Conservation (phyloP, 2,329 filamentous ascomycete species). For the Huntiella bhutanensis region DNA sequence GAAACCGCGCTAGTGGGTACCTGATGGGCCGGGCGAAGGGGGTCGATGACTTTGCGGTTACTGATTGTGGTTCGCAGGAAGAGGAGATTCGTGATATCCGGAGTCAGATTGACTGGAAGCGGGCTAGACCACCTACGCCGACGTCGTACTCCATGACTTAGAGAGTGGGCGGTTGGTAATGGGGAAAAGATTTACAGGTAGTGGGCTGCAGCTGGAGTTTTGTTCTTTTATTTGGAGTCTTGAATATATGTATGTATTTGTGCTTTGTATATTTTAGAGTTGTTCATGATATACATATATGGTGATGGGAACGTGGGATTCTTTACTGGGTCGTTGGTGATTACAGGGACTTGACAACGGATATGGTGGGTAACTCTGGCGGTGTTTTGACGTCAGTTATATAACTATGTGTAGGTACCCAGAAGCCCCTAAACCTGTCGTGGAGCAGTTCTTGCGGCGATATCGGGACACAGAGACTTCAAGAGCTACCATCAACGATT, state of each 20-base stretch:
- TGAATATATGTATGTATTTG: not conserved
- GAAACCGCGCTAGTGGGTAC: slow-evolving; percentile 6
- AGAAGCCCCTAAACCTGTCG: too few species aligned
- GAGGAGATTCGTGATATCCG: slow-evolving; percentile 10
- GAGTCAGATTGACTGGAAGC: slow-evolving; percentile 10
- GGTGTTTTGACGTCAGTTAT: too few species aligned
- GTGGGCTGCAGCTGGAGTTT: not conserved
- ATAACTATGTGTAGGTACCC: too few species aligned
- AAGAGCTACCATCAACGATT: too few species aligned
- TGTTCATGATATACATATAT: too few species aligned
- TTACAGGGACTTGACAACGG: too few species aligned
- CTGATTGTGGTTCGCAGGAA: slow-evolving; percentile 8
- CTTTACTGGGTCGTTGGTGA: too few species aligned
- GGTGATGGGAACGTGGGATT: too few species aligned
- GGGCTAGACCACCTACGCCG: slow-evolving; percentile 9
- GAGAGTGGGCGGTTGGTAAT: not conserved
- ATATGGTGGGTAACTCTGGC: too few species aligned
- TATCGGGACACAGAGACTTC: too few species aligned
- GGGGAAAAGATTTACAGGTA: not conserved
- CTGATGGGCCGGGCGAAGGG: slow-evolving; percentile 3
- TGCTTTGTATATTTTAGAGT: too few species aligned
- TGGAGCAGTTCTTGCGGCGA: too few species aligned
- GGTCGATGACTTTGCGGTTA: slow-evolving; percentile 8
- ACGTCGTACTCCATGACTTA: slow-evolving; percentile 10
- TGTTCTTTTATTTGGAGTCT: not conserved